Conservation (phyloP, 345 rosid species). For the Hibiscus mutabilis region DNA sequence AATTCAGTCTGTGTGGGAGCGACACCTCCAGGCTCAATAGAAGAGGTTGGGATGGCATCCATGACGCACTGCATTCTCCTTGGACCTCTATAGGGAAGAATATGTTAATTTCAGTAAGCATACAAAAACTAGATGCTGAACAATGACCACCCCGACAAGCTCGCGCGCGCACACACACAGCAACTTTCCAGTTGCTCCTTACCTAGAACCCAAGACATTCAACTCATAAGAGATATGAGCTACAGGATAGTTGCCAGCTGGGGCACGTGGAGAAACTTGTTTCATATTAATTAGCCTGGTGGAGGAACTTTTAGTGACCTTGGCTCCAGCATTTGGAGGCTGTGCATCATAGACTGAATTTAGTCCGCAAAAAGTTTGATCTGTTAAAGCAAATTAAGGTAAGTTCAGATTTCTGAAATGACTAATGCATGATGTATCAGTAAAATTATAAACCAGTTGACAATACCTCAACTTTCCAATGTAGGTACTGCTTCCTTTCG, state of each 20-base stretch:
- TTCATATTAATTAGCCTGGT: conserved; percentile 50
- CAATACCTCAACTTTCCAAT: conserved; percentile 76
- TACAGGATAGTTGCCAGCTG: conserved; percentile 58
- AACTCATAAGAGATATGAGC: conserved; percentile 73
- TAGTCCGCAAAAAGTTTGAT: conserved; percentile 88
- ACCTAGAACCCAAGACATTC: conserved; percentile 91
- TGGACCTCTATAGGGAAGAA: conserved; percentile 55
- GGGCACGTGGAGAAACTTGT: conserved; percentile 60
- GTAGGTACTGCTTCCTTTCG: conserved; percentile 63
- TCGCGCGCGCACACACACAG: too few relatives aligned
- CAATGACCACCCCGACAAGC: not conserved
- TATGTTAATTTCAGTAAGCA: not conserved
- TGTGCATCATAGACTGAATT: conserved; percentile 82
- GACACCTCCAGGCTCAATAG: conserved; percentile 66
- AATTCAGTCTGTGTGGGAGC: conserved; percentile 78
- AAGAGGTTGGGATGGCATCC: conserved; percentile 70
- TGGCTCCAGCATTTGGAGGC: conserved; percentile 46
- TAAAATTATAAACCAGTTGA: not conserved
- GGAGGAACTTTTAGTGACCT: conserved; percentile 50
- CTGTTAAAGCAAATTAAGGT: conserved; percentile 24
- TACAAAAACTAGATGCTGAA: not conserved
- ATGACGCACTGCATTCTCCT: conserved; percentile 83
- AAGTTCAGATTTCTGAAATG: not conserved
- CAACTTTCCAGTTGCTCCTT: not conserved
- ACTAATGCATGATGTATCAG: not conserved